phyloP scores from a whole-genome alignment of 495 filamentous ascomycete genomes.

The Tuber calosporum region DNA sequence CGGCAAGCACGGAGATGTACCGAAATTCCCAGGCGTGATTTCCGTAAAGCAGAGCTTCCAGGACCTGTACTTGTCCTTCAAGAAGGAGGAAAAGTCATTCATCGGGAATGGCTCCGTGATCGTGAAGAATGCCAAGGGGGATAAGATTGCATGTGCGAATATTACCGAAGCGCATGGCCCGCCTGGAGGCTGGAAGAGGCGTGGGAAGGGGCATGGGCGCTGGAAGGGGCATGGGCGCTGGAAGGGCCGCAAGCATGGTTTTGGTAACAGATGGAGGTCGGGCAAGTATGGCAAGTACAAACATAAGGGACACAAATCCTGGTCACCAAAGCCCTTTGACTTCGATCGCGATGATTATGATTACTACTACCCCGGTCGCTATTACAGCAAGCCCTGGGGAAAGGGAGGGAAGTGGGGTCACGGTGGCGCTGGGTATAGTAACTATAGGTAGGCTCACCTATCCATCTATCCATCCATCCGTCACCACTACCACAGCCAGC shows the following conservation, averaged over 20 bases:
- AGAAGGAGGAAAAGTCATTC: slow-evolving; percentile 52
- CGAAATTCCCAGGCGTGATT: slow-evolving; percentile 3
- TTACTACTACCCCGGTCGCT: not conserved
- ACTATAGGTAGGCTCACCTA: not conserved
- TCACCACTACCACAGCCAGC: not conserved
- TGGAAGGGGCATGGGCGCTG: too few relatives aligned
- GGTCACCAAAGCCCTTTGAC: not conserved
- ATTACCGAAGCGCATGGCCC: slow-evolving; percentile 41
- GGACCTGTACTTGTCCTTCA: slow-evolving; percentile 60
- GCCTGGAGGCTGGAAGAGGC: not conserved
- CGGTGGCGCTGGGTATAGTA: not conserved
- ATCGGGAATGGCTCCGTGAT: slow-evolving; percentile 70
- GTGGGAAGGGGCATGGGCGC: too few relatives aligned
- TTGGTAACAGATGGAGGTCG: too few relatives aligned
- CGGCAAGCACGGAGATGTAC: slow-evolving; percentile 15
- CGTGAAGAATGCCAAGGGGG: slow-evolving; percentile 52
- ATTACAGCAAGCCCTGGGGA: not conserved
- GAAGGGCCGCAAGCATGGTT: too few relatives aligned
- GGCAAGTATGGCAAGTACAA: not conserved
- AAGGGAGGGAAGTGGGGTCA: not conserved
- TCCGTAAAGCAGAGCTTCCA: slow-evolving; percentile 46
- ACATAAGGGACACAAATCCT: not conserved
- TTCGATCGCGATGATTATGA: not conserved
- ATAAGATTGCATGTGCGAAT: slow-evolving; percentile 61
- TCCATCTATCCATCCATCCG: not conserved